Percentiles rank a stretch among this genome's conserved stretches.
These are phyloP conservation scores for Amanita pseudoporphyria DNA, from an alignment of 768 basidiomycete species.

Conservation along the genomic window DNA sequence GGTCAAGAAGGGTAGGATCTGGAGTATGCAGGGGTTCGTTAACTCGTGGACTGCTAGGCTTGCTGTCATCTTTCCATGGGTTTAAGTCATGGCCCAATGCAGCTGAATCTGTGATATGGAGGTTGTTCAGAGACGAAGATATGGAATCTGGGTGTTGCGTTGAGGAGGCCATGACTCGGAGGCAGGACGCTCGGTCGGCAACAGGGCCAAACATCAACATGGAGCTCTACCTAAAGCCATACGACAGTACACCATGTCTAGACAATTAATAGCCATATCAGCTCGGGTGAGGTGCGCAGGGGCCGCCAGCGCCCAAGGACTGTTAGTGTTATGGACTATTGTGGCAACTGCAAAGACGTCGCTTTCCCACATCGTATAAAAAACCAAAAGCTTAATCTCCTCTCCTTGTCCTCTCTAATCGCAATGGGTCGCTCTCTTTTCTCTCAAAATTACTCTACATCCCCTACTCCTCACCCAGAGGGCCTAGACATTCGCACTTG, in stretches of 20 bases:
- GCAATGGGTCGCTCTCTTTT: slow-evolving; percentile 55
- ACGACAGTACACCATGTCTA: no score
- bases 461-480: slow-evolving; percentile 34
- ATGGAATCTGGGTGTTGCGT: no score
- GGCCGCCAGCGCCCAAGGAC: no score
- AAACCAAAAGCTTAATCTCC: background rate
- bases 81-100: background rate
- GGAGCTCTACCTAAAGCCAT: no score
- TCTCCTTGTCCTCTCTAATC: slow-evolving; percentile 4
- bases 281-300: no score
- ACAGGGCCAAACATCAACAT: no score
- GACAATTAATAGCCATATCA: background rate
- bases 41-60: background rate
- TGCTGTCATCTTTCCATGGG: slow-evolving; percentile 3
- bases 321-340: background rate
- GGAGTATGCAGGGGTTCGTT: slow-evolving; percentile 24
- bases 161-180: no score
- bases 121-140: background rate
- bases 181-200: no score
- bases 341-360: background rate
- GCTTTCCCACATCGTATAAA: background rate
- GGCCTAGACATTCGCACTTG: slow-evolving; percentile 27
- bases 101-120: background rate
- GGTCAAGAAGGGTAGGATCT: slow-evolving; percentile 35
- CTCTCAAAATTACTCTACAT: slow-evolving; percentile 31